Evolutionary conservation across 2,329 filamentous ascomycete species (phyloP), one percentile per base, ranked within the genome.

Genomic region (Penicillium sp.): DNA sequence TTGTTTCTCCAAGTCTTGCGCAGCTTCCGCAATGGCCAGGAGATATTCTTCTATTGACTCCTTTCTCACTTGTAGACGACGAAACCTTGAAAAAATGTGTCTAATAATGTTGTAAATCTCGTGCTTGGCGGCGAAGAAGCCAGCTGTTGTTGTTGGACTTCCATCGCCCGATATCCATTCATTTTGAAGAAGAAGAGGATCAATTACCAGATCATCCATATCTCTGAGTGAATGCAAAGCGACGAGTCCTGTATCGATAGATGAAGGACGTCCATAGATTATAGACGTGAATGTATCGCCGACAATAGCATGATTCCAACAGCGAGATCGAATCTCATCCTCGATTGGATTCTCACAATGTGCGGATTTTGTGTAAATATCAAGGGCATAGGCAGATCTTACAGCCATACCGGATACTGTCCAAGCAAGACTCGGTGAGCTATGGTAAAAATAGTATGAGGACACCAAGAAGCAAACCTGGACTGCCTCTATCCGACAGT

Each of bases 221-320:
- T 67, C 51, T 14, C 58, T 50, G 5, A 68, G 57, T 9, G 63
- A 56, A 43, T 65, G 64, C 8, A 66, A 26, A 14, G 44, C 51
- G 13, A 48, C 53, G 39, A 68, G 66, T 7, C 63, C 66, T 2
- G 61, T 49, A 29, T 70, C 65, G 9, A 70, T 56, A 9, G 65
- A 65, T 3, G 63, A 58, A 18, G 67, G 67, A 23, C 66, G 59
- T 8, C 67, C 67, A 49, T 69, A 69, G 30, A 70, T 64, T 55
- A 65, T 62, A 10, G 68, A 63, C 23, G 64, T 58, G 51, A 70
- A 70, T 3, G 62, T 68, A 41, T 70, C 68, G 8, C 58, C 52
- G 1, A 69, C 61, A 9, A 62, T 63, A 44, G 67, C 43, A 36
- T 70, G 66, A 39, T 67, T 69, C 68, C 68, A 70, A 36, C 62